Evolutionary conservation across 2,329 filamentous ascomycete genomes (phyloP), one percentile per base, ranked within the genome.

Genomic region (Juglanconis oblonga): DNA sequence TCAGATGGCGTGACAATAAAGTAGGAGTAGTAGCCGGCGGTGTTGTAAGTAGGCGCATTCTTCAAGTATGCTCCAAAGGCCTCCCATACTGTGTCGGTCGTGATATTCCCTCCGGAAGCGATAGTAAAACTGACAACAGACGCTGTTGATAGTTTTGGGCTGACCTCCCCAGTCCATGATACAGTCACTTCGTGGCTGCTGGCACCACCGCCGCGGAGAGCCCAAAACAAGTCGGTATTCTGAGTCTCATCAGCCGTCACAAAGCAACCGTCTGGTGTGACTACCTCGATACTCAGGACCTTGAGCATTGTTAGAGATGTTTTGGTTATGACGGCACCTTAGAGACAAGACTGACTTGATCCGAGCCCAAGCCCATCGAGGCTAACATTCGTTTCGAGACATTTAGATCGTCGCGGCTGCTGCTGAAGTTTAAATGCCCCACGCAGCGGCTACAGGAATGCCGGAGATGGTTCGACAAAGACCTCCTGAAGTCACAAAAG

Each of bases 41-140:
- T 81, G n/a, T 81, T 74, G 58, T 84, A 76, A 2, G 68, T 69
- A 1, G 67, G 62, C 38, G 72, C 68, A 14, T 85, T 88, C 72
- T 78, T 77, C 40, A 83, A 75, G 36, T 72, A 72, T 32, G 71
- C 68, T 58, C 76, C 70, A 33, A 87, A 72, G 1, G 76, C 78
- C 47, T 75, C 65, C 66, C 79, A 86, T 71, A 80, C 86, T 0
- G 84, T 4, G 85, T 87, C 17, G 59, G 75, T 78, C 54, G 78
- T 67, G 53, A 79, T 70, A 58, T 76, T 73, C 59, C 83, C 68
- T 65, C 81, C 74, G 58, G 83, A 48, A 33, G 1, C 44, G 42
- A 13, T 35, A 36, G 33, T 45, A 45, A 10, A 55, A 47, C 17
- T 48, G 31, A 7, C 47, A 32, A 3, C 44, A 24, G 53, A 35